phyloP scores from a whole-genome alignment of 306 rosid genomes.

The Quercus rubra region DNA sequence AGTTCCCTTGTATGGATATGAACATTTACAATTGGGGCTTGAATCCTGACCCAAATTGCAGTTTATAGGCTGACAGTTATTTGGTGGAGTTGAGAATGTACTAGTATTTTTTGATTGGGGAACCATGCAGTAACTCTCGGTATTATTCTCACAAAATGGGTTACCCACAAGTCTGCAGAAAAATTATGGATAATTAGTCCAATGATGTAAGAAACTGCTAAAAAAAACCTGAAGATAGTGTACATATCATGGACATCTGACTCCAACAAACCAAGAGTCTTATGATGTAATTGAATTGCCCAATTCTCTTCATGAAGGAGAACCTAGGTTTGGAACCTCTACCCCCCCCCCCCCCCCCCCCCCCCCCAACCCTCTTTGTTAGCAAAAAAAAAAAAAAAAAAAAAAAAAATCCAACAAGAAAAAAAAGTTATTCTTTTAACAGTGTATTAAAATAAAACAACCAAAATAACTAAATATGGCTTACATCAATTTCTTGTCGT shows the following conservation, averaged over 20 bases:
- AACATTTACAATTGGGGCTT: constrained; percentile 74
- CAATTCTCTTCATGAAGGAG: too few species aligned
- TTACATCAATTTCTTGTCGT: constrained; percentile 22
- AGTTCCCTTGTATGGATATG: constrained; percentile 60
- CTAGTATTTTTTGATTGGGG: not conserved
- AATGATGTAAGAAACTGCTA: not conserved
- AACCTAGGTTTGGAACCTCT: too few species aligned
- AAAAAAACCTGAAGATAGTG: not conserved
- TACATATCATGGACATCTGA: too few species aligned
- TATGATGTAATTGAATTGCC: too few species aligned
- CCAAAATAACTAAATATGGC: not conserved
- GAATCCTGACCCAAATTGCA: constrained; percentile 36
- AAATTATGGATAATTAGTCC: not conserved
- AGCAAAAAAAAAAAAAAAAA: too few species aligned
- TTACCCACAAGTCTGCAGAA: constrained; percentile 52
- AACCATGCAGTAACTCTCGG: constrained; percentile 33
- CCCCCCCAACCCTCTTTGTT: too few species aligned
- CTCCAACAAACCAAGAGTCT: too few species aligned
- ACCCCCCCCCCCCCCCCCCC: too few species aligned
- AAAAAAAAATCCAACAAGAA: not conserved
- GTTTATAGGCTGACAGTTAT: constrained; percentile 29
- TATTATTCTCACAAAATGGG: constrained; percentile 33
- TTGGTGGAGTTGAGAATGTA: constrained; percentile 23
- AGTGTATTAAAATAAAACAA: not conserved
- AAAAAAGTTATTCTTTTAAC: constrained; percentile 14